Conservation (phyloP, 208 protist species). For the Naegleria lovaniensis region DNA sequence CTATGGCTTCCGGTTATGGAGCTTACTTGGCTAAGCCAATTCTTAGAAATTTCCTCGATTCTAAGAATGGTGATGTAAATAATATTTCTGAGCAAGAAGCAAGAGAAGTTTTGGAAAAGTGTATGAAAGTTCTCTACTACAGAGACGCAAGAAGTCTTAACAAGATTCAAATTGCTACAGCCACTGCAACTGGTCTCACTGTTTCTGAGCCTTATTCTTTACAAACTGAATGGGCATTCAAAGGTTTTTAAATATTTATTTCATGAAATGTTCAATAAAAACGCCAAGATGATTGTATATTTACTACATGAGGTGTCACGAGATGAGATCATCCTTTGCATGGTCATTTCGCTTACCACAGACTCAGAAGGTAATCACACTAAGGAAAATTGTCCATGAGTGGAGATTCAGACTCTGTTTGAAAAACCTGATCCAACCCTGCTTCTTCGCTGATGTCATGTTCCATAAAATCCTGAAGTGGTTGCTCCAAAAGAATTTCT, state of each 20-base stretch:
- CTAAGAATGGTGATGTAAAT: slow-evolving; percentile 59
- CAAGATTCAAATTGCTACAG: slow-evolving; percentile 79
- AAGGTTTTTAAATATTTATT: slow-evolving; percentile 61
- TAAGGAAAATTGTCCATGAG: too few species aligned
- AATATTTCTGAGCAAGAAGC: slow-evolving; percentile 77
- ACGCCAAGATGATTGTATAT: too few species aligned
- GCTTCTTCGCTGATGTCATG: too few species aligned
- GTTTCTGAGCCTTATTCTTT: slow-evolving; percentile 81
- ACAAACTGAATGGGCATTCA: slow-evolving; percentile 83
- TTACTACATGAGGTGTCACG: too few species aligned
- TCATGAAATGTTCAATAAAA: not conserved
- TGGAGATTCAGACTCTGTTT: too few species aligned
- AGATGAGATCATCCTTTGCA: too few species aligned
- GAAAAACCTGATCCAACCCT: too few species aligned
- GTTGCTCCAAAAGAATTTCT: too few species aligned
- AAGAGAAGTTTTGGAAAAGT: slow-evolving; percentile 69
- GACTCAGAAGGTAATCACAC: too few species aligned
- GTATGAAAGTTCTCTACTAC: slow-evolving; percentile 90
- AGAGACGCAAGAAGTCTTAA: slow-evolving; percentile 90
- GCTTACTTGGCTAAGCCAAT: slow-evolving; percentile 86
- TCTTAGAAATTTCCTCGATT: slow-evolving; percentile 64
- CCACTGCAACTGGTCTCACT: slow-evolving; percentile 55
- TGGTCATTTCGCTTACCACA: too few species aligned
- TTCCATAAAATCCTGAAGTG: too few species aligned
- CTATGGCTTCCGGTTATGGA: slow-evolving; percentile 87